These are phyloP conservation scores for Neoarthrinium moseri DNA, from an alignment of 2,329 filamentous ascomycete species.

Conservation along the genomic window DNA sequence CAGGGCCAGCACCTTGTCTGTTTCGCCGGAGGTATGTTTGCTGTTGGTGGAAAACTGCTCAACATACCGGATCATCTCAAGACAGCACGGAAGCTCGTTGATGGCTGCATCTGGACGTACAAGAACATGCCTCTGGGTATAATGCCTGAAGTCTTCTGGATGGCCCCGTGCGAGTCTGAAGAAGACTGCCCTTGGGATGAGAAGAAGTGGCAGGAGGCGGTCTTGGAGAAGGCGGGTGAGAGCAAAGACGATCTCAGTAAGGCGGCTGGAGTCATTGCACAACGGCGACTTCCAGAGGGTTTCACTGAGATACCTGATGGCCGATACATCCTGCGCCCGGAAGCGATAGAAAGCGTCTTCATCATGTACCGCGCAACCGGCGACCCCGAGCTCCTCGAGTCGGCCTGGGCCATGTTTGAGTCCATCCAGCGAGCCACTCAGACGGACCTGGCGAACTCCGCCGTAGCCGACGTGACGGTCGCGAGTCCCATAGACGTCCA, in stretches of 20 bases:
- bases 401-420: slow-evolving; percentile 25
- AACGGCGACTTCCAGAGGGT: slow-evolving; percentile 19
- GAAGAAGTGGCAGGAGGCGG: slow-evolving; percentile 21
- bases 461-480: slow-evolving; percentile 22
- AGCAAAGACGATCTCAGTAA: background rate
- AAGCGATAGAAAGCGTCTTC: slow-evolving; percentile 29
- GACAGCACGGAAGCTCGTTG: slow-evolving; percentile 41
- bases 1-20: slow-evolving; percentile 47
- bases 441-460: slow-evolving; percentile 23
- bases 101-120: slow-evolving; percentile 54
- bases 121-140: slow-evolving; percentile 45
- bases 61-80: slow-evolving; percentile 39
- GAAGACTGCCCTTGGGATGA: slow-evolving; percentile 27
- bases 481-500: slow-evolving; percentile 7
- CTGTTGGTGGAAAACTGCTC: slow-evolving; percentile 45
- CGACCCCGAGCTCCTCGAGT: slow-evolving; percentile 18
- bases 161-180: slow-evolving; percentile 35
- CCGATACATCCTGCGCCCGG: slow-evolving; percentile 25
- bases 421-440: slow-evolving; percentile 21
- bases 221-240: slow-evolving; percentile 16
- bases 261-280: slow-evolving; percentile 1
- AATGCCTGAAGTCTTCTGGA: slow-evolving; percentile 49
- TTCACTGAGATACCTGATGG: slow-evolving; percentile 21
- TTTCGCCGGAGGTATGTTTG: slow-evolving; percentile 51
- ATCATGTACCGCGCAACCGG: slow-evolving; percentile 24